Conservation (phyloP, 1,139 yeast species). For the Suhomyces ambrosiae region DNA sequence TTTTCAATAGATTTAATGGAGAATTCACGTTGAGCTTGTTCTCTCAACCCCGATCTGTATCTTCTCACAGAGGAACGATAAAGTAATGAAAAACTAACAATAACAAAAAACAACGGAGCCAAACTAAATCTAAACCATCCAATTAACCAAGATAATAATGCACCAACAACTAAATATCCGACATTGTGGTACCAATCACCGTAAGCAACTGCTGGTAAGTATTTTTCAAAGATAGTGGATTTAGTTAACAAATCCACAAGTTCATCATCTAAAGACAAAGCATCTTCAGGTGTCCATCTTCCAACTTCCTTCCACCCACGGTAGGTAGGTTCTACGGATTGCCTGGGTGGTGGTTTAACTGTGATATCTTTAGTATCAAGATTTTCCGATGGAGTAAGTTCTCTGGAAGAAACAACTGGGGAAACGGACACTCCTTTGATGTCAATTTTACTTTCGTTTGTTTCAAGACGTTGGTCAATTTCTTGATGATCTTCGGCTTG, state of each 20-base stretch:
- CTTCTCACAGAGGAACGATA: constrained; percentile 85
- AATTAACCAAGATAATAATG: constrained; percentile 70
- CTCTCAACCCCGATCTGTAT: constrained; percentile 72
- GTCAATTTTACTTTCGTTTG: background rate
- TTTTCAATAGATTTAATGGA: constrained; percentile 78
- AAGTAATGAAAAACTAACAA: constrained; percentile 59
- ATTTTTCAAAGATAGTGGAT: constrained; percentile 69
- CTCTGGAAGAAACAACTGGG: constrained; percentile 1
- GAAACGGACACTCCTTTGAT: constrained; percentile 5
- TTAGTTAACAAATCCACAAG: constrained; percentile 64
- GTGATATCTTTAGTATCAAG: constrained; percentile 36
- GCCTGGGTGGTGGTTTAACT: constrained; percentile 51
- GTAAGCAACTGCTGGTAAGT: constrained; percentile 69
- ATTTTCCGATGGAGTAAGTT: constrained; percentile 19
- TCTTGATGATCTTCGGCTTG: constrained; percentile 12
- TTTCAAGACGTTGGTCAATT: constrained; percentile 9
- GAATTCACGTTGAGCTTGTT: constrained; percentile 82
- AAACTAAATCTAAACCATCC: constrained; percentile 79
- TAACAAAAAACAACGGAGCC: constrained; percentile 77
- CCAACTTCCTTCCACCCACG: constrained; percentile 96
- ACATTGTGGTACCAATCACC: constrained; percentile 97
- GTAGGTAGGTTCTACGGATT: constrained; percentile 62
- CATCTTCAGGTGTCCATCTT: constrained; percentile 74
- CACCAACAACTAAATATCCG: constrained; percentile 65
- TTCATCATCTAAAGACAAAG: constrained; percentile 68